These are phyloP conservation scores for Colletotrichum tropicale DNA, from an alignment of 2,329 filamentous ascomycete species.

Conservation along the genomic window DNA sequence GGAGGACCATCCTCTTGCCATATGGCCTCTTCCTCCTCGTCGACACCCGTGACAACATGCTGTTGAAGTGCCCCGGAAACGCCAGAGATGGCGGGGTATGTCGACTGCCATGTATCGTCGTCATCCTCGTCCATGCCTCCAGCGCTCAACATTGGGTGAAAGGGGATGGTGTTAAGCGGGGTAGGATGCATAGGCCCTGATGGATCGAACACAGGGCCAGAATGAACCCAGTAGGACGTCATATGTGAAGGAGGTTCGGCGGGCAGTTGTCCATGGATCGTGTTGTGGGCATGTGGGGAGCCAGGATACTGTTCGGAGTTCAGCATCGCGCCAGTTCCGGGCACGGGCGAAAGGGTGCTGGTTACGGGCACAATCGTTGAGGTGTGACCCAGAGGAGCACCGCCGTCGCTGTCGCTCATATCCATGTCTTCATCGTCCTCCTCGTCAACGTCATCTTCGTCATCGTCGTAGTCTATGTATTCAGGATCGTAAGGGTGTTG, in stretches of 20 bases:
- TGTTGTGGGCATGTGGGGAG: neutral
- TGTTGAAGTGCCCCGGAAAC: slow-evolving; percentile 9
- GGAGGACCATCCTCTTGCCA: slow-evolving; percentile 12
- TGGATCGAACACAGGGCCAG: neutral
- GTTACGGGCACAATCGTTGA: slow-evolving; percentile 7
- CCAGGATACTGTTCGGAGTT: neutral
- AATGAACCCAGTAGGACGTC: neutral
- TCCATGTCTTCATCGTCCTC: slow-evolving; percentile 27
- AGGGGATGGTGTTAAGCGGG: slow-evolving; percentile 9
- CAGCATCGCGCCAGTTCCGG: neutral
- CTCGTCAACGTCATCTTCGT: slow-evolving; percentile 2
- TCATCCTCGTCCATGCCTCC: slow-evolving; percentile 9
- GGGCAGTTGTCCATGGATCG: neutral
- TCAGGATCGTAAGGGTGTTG: slow-evolving; percentile 7
- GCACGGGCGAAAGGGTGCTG: slow-evolving; percentile 5
- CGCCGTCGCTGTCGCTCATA: slow-evolving; percentile 40
- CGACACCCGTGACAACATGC: neutral
- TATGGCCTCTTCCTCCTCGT: slow-evolving; percentile 9
- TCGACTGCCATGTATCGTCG: neutral
- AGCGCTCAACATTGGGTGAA: slow-evolving; percentile 13
- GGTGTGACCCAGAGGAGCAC: slow-evolving; percentile 24
- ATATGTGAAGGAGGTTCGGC: slow-evolving; percentile 7
- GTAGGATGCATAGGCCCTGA: slow-evolving; percentile 3
- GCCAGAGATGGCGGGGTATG: neutral
- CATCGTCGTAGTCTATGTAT: slow-evolving; percentile 10